Evolutionary conservation across 1,284 basidiomycete genomes (phyloP).

Genomic region (Peniophora sp.): DNA sequence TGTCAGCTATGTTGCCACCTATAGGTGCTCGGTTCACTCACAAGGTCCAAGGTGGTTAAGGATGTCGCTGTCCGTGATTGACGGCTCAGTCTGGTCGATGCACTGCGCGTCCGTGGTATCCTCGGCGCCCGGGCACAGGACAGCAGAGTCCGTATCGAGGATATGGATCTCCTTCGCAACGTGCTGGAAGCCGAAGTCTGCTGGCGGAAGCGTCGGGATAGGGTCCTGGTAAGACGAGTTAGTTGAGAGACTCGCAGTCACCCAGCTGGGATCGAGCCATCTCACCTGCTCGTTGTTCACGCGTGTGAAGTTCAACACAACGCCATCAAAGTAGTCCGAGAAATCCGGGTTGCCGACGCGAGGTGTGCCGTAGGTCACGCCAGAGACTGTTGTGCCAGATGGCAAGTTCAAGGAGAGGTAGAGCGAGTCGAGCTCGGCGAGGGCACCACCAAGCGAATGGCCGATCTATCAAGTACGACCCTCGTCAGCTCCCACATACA

Average conservation of each 20-base stretch:
- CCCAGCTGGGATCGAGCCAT: too few relatives aligned
- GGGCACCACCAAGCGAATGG: background rate
- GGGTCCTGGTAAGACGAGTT: constrained; percentile 15
- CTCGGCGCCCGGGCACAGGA: constrained; percentile 23
- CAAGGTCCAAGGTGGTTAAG: too few relatives aligned
- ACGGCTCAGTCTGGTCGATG: constrained; percentile 14
- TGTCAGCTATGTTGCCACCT: background rate
- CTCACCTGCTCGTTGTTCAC: constrained; percentile 34
- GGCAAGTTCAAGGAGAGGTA: constrained; percentile 41
- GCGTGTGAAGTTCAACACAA: constrained; percentile 35
- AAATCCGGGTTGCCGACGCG: constrained; percentile 36
- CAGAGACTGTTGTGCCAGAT: constrained; percentile 28
- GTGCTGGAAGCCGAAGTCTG: constrained; percentile 29
- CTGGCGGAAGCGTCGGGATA: constrained; percentile 31
- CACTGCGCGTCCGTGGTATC: constrained; percentile 15
- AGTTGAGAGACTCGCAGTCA: too few relatives aligned
- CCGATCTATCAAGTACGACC: background rate
- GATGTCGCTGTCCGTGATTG: constrained; percentile 12
- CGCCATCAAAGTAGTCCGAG: constrained; percentile 29
- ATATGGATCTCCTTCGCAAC: constrained; percentile 30
- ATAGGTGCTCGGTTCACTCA: too few relatives aligned
- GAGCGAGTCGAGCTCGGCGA: constrained; percentile 39
- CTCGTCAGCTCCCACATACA: background rate
- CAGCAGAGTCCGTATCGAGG: constrained; percentile 18
- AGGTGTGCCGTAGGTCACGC: constrained; percentile 42